phyloP scores from a whole-genome alignment of 1,284 basidiomycete genomes.

The Naganishia sp. region DNA sequence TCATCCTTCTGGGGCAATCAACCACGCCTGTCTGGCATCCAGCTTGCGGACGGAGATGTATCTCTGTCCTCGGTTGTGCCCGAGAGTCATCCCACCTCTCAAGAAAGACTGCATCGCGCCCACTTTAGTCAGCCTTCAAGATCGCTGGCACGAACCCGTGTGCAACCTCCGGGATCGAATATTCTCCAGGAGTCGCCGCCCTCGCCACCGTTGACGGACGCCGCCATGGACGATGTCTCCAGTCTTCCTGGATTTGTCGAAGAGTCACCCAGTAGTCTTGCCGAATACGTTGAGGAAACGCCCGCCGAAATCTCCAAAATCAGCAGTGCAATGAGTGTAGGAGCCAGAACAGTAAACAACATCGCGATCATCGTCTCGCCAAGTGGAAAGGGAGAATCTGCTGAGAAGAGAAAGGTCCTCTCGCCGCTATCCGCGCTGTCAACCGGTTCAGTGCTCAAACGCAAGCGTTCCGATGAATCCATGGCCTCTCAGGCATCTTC shows the following conservation, averaged over 20 bases:
- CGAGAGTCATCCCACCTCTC: conserved; percentile 9
- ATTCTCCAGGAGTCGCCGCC: conserved; percentile 28
- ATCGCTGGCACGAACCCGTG: neutral
- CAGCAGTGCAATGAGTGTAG: no score
- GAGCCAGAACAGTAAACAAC: neutral
- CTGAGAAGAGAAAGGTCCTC: neutral
- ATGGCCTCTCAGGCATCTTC: conserved; percentile 17
- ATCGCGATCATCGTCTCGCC: neutral
- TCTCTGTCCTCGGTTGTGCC: neutral
- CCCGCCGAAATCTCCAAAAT: neutral
- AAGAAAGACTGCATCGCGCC: conserved; percentile 1
- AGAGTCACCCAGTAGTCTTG: conserved; percentile 15
- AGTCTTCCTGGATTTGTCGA: conserved; percentile 15
- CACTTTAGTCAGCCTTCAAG: neutral
- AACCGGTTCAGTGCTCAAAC: conserved; percentile 24
- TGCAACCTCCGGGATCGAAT: conserved; percentile 4
- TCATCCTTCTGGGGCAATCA: conserved; percentile 31
- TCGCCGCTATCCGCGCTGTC: conserved; percentile 10
- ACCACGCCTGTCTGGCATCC: neutral
- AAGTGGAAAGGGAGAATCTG: neutral
- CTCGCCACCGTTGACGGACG: conserved; percentile 25
- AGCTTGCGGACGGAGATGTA: neutral
- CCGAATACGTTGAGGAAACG: conserved; percentile 10
- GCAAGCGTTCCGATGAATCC: conserved; percentile 19
- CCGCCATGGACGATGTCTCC: conserved; percentile 7